Evolutionary conservation across 805 yeast genomes (phyloP).

Genomic region (Wickerhamomyces xylosicus): DNA sequence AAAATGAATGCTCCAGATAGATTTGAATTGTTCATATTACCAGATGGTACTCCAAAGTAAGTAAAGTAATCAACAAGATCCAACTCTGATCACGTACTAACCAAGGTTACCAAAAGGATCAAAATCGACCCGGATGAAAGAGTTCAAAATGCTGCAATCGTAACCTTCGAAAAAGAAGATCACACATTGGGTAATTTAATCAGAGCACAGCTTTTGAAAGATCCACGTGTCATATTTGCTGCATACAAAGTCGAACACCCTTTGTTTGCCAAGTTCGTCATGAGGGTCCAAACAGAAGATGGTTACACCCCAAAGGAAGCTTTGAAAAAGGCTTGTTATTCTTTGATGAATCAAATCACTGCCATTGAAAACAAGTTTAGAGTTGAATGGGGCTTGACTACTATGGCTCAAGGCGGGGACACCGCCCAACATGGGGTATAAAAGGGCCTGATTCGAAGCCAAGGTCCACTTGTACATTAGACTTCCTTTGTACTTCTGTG

Average conservation of each 20-base stretch:
- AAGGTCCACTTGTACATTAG: neutral
- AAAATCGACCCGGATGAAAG: conserved; percentile 88
- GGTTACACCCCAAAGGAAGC: conserved; percentile 91
- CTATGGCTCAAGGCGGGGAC: conserved; percentile 39
- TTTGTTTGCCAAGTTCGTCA: conserved; percentile 84
- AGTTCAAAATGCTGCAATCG: conserved; percentile 88
- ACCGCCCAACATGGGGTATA: neutral
- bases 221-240: conserved; percentile 85
- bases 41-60: conserved; percentile 94
- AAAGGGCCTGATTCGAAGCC: neutral
- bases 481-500: neutral
- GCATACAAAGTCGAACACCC: conserved; percentile 99
- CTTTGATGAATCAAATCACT: conserved; percentile 71
- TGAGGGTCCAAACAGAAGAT: conserved; percentile 94
- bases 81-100: conserved; percentile 2
- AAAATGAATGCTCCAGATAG: conserved; percentile 99
- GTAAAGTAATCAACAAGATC: conserved; percentile 18
- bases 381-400: conserved; percentile 88
- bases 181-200: conserved; percentile 91
- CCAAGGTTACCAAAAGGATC: conserved; percentile 31
- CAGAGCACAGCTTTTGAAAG: conserved; percentile 77
- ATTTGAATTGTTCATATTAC: conserved; percentile 89
- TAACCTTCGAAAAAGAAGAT: conserved; percentile 93
- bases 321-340: conserved; percentile 78
- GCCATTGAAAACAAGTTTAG: conserved; percentile 67